Percentiles rank a stretch among this genome's conserved stretches.
These are phyloP conservation scores for Ceraceosorus guamensis DNA, from an alignment of 1,284 basidiomycete species.

Conservation along the genomic window DNA sequence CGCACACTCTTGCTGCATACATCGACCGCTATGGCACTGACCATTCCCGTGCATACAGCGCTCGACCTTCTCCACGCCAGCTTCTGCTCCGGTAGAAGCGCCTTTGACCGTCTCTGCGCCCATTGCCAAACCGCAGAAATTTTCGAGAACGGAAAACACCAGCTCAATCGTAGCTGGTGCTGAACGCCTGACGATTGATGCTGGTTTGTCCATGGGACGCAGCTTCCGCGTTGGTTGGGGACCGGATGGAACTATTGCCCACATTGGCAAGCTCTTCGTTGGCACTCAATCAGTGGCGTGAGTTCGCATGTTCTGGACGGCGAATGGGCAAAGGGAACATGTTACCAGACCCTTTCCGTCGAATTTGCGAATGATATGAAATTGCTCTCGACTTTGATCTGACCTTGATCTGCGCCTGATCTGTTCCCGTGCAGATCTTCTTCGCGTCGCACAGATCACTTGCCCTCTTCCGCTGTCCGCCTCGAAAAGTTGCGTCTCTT, in stretches of 20 bases:
- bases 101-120: not conserved
- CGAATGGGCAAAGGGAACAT: not conserved
- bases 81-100: not conserved
- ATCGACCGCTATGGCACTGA: not conserved
- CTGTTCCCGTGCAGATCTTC: too few relatives aligned
- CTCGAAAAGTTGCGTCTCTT: slow-evolving; percentile 30
- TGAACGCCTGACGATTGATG: slow-evolving; percentile 67
- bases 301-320: not conserved
- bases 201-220: slow-evolving; percentile 74
- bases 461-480: slow-evolving; percentile 11
- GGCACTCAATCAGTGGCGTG: not conserved
- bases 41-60: slow-evolving; percentile 7
- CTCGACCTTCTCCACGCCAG: slow-evolving; percentile 11
- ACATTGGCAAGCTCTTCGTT: slow-evolving; percentile 55
- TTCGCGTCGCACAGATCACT: not conserved
- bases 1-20: too few relatives aligned
- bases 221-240: slow-evolving; percentile 90
- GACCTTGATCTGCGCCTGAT: too few relatives aligned
- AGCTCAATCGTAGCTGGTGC: slow-evolving; percentile 58
- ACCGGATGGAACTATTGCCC: slow-evolving; percentile 66
- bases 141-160: slow-evolving; percentile 25
- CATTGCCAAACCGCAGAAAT: slow-evolving; percentile 20
- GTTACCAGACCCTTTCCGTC: too few relatives aligned
- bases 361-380: too few relatives aligned
- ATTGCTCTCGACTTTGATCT: too few relatives aligned